phyloP scores from a whole-genome alignment of 495 filamentous ascomycete genomes.

The Tuber indicum region DNA sequence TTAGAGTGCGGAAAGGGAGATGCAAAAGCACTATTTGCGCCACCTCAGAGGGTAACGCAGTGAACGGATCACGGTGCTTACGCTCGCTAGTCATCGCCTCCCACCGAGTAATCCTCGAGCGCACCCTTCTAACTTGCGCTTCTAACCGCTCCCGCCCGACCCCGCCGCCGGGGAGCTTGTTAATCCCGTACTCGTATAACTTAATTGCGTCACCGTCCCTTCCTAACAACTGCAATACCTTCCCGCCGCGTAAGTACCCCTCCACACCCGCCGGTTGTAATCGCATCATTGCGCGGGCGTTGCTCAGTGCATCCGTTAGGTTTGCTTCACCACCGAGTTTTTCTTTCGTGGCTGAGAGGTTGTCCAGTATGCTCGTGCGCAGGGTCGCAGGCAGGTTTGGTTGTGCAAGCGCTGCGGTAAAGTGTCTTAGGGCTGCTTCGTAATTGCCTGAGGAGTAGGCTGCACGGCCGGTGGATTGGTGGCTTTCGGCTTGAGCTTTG shows the following conservation, averaged over 20 bases:
- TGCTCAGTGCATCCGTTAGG: conserved; percentile 49
- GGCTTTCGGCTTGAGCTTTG: not conserved
- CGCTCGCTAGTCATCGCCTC: not conserved
- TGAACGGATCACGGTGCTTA: conserved; percentile 26
- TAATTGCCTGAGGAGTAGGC: not conserved
- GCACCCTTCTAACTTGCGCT: conserved; percentile 27
- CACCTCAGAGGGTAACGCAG: conserved; percentile 27
- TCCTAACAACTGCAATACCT: conserved; percentile 53
- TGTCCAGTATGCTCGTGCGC: conserved; percentile 51
- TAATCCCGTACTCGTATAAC: conserved; percentile 58
- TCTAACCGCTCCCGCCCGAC: conserved; percentile 19
- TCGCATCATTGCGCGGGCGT: conserved; percentile 48
- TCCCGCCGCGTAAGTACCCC: conserved; percentile 63
- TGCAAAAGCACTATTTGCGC: conserved; percentile 31
- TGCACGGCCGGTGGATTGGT: not conserved
- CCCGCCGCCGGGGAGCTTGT: conserved; percentile 46
- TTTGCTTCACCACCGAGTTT: conserved; percentile 47
- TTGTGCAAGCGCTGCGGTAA: not conserved
- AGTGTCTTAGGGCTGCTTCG: not conserved
- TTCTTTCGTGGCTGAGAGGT: conserved; percentile 56
- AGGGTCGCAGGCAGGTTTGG: conserved; percentile 6
- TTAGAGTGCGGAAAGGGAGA: conserved; percentile 25
- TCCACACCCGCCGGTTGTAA: conserved; percentile 49
- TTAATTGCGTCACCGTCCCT: conserved; percentile 51
- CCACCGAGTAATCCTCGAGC: conserved; percentile 11